Percentiles rank a stretch among this genome's conserved stretches.
Conservation (phyloP, 2,329 filamentous ascomycete species). For the Lachnellula willkommii region DNA sequence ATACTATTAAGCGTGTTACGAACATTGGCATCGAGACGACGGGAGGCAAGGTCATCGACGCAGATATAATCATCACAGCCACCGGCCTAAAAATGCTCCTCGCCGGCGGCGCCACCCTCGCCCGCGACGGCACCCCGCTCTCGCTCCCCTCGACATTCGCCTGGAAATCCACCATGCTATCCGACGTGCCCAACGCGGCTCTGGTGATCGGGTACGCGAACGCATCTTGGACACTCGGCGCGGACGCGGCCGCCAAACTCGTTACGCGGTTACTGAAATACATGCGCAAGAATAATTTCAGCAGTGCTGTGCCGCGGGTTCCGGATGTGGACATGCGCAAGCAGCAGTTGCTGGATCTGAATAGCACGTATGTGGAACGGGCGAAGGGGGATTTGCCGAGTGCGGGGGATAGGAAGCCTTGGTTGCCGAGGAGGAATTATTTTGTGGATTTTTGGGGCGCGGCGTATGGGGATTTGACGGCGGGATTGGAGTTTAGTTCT, state of each 20-base stretch:
- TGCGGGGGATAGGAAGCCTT: constrained; percentile 24
- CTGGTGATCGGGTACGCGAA: constrained; percentile 62
- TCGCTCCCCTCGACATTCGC: constrained; percentile 46
- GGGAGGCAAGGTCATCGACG: constrained; percentile 38
- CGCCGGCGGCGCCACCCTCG: constrained; percentile 47
- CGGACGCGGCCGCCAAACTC: constrained; percentile 38
- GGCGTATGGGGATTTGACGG: constrained; percentile 24
- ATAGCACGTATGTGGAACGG: constrained; percentile 13
- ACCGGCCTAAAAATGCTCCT: constrained; percentile 60
- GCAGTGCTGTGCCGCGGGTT: constrained; percentile 14
- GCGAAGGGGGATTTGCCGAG: constrained; percentile 13
- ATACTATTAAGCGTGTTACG: constrained; percentile 47
- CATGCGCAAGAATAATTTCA: constrained; percentile 18
- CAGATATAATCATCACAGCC: constrained; percentile 65
- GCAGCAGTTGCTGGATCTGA: constrained; percentile 8
- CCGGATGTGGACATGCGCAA: constrained; percentile 2
- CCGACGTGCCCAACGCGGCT: constrained; percentile 59
- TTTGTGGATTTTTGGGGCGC: constrained; percentile 28
- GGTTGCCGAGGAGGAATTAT: constrained; percentile 27
- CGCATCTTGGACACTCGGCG: constrained; percentile 62
- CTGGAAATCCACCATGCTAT: constrained; percentile 62
- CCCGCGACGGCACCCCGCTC: constrained; percentile 49
- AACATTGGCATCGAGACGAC: constrained; percentile 39
- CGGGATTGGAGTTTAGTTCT: constrained; percentile 20
- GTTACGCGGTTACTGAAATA: constrained; percentile 28